Conservation (phyloP, 164 flowering plant genomes). For the Aristolochia fimbriata region DNA sequence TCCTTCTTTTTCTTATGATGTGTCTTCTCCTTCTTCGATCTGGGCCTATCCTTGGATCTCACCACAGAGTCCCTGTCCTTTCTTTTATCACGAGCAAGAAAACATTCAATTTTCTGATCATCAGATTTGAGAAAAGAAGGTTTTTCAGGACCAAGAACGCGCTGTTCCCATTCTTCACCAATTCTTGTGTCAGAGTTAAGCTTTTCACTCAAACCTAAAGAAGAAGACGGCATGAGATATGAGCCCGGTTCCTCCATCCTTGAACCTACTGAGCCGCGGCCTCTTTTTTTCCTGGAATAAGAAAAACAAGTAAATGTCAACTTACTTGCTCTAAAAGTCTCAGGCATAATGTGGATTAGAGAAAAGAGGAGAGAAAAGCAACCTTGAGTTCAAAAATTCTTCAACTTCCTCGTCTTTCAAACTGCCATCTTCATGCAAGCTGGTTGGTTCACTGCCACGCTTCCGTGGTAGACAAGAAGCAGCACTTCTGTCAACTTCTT, state of each 20-base stretch:
- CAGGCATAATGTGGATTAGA: neutral
- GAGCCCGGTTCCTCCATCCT: conserved; percentile 97
- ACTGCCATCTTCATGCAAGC: conserved; percentile 35
- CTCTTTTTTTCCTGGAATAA: conserved; percentile 64
- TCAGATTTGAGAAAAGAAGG: conserved; percentile 24
- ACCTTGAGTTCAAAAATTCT: conserved; percentile 76
- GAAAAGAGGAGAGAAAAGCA: neutral
- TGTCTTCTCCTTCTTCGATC: conserved; percentile 27
- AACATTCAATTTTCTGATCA: conserved; percentile 25
- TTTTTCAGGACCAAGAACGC: conserved; percentile 57
- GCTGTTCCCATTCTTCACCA: conserved; percentile 24
- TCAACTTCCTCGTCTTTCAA: conserved; percentile 73
- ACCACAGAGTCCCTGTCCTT: conserved; percentile 20
- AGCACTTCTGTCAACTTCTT: conserved; percentile 10
- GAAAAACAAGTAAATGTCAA: neutral
- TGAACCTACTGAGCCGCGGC: conserved; percentile 81
- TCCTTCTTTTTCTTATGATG: conserved; percentile 27
- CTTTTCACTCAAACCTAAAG: conserved; percentile 18
- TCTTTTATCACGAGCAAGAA: conserved; percentile 14
- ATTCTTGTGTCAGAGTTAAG: conserved; percentile 16
- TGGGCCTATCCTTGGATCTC: conserved; percentile 29
- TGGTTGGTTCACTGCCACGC: conserved; percentile 16
- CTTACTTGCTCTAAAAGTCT: neutral
- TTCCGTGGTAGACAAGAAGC: conserved; percentile 27
- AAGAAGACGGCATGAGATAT: conserved; percentile 32